phyloP scores from a whole-genome alignment of 2,329 filamentous ascomycete genomes.

The Aspergillus bombycis region DNA sequence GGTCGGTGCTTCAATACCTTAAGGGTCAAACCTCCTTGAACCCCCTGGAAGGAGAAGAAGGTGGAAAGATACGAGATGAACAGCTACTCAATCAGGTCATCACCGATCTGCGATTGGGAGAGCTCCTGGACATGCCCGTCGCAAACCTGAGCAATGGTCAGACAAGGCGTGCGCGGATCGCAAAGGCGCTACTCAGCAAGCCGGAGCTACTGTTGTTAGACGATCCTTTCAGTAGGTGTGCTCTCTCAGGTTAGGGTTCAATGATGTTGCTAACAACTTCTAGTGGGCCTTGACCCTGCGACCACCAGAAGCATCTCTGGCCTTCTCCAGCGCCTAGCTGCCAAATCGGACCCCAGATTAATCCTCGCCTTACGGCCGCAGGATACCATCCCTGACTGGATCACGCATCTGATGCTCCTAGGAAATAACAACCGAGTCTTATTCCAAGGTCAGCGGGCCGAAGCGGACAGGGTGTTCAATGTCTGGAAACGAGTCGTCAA shows the following conservation, averaged over 20 bases:
- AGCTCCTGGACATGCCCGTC: conserved; percentile 78
- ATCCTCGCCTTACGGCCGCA: conserved; percentile 80
- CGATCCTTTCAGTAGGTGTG: conserved; percentile 77
- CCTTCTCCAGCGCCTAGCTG: conserved; percentile 70
- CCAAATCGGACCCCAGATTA: conserved; percentile 68
- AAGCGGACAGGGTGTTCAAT: conserved; percentile 54
- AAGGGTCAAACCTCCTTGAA: conserved; percentile 83
- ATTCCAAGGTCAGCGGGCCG: conserved; percentile 66
- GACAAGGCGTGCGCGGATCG: conserved; percentile 82
- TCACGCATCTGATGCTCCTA: conserved; percentile 79
- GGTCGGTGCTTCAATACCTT: conserved; percentile 79
- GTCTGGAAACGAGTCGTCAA: conserved; percentile 32
- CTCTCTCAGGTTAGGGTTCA: not conserved
- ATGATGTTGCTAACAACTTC: not conserved
- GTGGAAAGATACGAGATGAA: conserved; percentile 54
- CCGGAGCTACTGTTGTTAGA: conserved; percentile 86
- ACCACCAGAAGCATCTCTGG: conserved; percentile 73
- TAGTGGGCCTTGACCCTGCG: conserved; percentile 85
- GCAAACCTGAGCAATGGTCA: conserved; percentile 93
- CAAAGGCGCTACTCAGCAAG: conserved; percentile 75
- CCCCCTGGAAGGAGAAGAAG: conserved; percentile 60
- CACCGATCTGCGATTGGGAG: conserved; percentile 67
- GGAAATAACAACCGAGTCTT: conserved; percentile 68
- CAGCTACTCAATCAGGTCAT: conserved; percentile 65
- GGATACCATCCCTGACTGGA: conserved; percentile 86